phyloP scores from a whole-genome alignment of 148 eudicot genomes.

The Vaccinium macrocarpon region DNA sequence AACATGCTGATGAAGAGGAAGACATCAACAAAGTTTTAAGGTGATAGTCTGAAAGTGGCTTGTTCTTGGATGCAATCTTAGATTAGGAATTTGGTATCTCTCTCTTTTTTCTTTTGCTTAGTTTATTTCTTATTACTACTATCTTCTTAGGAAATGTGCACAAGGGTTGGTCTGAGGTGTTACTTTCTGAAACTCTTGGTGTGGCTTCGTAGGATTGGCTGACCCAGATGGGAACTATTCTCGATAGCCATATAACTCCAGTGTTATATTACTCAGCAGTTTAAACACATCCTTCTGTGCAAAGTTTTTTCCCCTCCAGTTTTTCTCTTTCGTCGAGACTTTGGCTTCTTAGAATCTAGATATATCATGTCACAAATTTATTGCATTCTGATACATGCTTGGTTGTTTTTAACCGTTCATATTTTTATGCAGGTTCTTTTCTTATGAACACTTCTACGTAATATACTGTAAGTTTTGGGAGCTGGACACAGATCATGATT shows the following conservation, averaged over 20 bases:
- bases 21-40: constrained; percentile 87
- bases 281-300: background rate
- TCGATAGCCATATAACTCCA: background rate
- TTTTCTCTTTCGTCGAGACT: background rate
- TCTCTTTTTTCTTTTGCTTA: background rate
- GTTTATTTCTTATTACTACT: background rate
- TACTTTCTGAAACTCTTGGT: constrained; percentile 10
- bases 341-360: background rate
- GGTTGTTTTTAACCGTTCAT: constrained; percentile 10
- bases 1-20: constrained; percentile 92
- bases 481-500: constrained; percentile 86
- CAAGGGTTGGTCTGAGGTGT: background rate
- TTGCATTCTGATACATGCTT: constrained; percentile 1
- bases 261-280: background rate
- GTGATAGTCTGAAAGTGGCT: constrained; percentile 26
- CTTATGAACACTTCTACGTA: constrained; percentile 87
- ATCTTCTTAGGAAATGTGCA: background rate
- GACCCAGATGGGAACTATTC: background rate
- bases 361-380: background rate
- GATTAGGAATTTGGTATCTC: background rate
- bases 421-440: constrained; percentile 57
- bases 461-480: constrained; percentile 95
- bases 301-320: no score
- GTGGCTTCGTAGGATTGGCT: background rate
- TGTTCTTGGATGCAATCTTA: background rate